These are phyloP conservation scores for Vinca minor DNA, from an alignment of 257 asterid genomes.

Conservation along the genomic window DNA sequence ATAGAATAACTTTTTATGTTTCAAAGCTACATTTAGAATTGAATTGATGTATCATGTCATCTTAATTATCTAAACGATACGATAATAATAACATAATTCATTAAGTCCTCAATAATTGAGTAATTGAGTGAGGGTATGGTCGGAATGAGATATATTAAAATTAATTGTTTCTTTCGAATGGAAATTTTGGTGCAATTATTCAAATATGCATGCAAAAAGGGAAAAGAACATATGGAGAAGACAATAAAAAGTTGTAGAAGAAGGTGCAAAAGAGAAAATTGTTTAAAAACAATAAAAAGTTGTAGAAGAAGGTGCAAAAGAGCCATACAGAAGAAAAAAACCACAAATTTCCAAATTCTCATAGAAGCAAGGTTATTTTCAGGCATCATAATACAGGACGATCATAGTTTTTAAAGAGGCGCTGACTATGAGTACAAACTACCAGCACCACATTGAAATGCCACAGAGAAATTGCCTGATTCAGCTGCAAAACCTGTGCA, in stretches of 20 bases:
- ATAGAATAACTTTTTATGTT: too few relatives aligned
- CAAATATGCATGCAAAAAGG: slow-evolving; percentile 1
- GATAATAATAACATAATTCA: too few relatives aligned
- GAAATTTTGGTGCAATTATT: background rate
- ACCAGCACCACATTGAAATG: too few relatives aligned
- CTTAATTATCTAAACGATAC: too few relatives aligned
- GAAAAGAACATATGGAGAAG: background rate
- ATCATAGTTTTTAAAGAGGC: background rate
- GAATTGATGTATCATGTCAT: too few relatives aligned
- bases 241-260: background rate
- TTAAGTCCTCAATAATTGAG: too few relatives aligned
- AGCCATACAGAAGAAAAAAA: slow-evolving; percentile 10
- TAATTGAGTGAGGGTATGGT: too few relatives aligned
- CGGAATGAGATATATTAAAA: background rate
- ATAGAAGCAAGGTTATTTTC: slow-evolving; percentile 8
- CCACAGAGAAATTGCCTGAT: too few relatives aligned
- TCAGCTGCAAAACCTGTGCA: too few relatives aligned
- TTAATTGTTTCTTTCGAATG: background rate
- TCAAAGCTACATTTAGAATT: too few relatives aligned
- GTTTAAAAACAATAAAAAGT: slow-evolving; percentile 1
- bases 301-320: slow-evolving; percentile 19
- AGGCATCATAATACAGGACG: background rate
- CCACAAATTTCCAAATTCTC: slow-evolving; percentile 9
- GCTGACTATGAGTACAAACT: too few relatives aligned
- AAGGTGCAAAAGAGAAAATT: slow-evolving; percentile 7